Base-by-base conservation (phyloP, 495 filamentous ascomycete species). In the Chaetomium cochliodes region DNA sequence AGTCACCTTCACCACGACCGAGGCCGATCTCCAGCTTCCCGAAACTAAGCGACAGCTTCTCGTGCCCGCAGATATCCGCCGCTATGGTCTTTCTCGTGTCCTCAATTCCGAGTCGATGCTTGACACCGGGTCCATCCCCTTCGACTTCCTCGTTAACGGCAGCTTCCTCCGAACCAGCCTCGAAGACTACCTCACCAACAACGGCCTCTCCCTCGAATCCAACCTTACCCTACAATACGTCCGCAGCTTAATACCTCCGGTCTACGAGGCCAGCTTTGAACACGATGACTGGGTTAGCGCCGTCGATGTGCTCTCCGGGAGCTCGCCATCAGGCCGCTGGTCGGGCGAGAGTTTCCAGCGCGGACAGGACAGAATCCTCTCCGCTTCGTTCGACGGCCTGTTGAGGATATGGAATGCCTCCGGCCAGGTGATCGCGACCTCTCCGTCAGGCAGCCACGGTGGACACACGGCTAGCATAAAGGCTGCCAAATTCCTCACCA, bases 221-320 rank as follows among this genome's bases (percentile, higher is more conserved):
- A 91, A 87, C 4, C 77, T 98, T 33, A 89, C 88, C 39, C 84
- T 98, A 51, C 92, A 97, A 80, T 98, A 97, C 79, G 91, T 96
- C 9, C 88, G 92, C 64, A 92, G 92, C 59, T 79, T 96, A 58
- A 87, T 96, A 73, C 94, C 94, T 0, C 96, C 94, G 23, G 79
- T 88, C 15, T 90, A 92, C 73, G 86, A 93, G 49, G 86, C 92
- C 7, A 91, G 89, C 60, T 97, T 96, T 76, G 86, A 96, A 78
- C 92, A 98, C 73, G 92, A 97, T 70, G 93, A 97, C 71, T 98
- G 94, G 94, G 90, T 98, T 39, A 90, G 88, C 73, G 82, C 86
- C n/a, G 89, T 97, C n/a, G 91, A 97, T 70, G 86, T 96, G 5
- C 83, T 93, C 22, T 92, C 90, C 0, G 74, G 68, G 22, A 86